Percentiles rank a stretch among this genome's conserved stretches.
phyloP scores from a whole-genome alignment of 2,329 filamentous ascomycete species.

The Colletotrichum incanum region DNA sequence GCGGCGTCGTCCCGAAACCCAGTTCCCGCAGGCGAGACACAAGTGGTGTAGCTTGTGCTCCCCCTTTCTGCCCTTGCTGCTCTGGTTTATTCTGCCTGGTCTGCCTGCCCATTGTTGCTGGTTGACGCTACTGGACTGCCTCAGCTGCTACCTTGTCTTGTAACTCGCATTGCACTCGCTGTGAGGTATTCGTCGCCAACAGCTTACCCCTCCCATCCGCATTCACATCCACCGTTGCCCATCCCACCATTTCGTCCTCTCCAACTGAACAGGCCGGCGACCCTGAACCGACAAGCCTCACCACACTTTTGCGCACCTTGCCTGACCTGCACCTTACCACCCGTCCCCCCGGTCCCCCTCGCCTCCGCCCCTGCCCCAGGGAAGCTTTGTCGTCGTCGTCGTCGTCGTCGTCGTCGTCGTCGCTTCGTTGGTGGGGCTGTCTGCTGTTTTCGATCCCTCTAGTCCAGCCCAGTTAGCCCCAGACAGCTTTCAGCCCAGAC shows the following conservation, averaged over 20 bases:
- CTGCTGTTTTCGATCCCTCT: constrained; percentile 39
- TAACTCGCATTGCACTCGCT: neutral
- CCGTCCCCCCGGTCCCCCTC: constrained; percentile 2
- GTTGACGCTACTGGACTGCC: neutral
- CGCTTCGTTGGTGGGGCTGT: constrained; percentile 38
- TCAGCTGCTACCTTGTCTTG: neutral
- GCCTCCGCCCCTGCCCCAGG: constrained; percentile 28
- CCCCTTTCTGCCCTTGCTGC: constrained; percentile 7
- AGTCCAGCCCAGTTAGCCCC: constrained; percentile 28
- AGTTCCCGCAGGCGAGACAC: constrained; percentile 29
- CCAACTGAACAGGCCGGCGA: constrained; percentile 12
- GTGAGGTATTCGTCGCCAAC: neutral
- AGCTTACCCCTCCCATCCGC: neutral
- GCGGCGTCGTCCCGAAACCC: constrained; percentile 30
- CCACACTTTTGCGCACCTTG: constrained; percentile 10
- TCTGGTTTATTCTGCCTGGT: constrained; percentile 5
- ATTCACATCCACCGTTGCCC: neutral
- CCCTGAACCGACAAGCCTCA: constrained; percentile 27
- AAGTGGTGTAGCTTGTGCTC: constrained; percentile 32
- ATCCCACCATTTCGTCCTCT: neutral
- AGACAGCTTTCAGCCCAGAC: constrained; percentile 17
- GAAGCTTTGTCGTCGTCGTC: constrained; percentile 32
- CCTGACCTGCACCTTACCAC: constrained; percentile 5
- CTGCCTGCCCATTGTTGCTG: neutral
- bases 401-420: constrained; percentile 27